Evolutionary conservation across 768 basidiomycete genomes (phyloP), one percentile per base, ranked within the genome.

Genomic region (Gelatoporia subvermispora): DNA sequence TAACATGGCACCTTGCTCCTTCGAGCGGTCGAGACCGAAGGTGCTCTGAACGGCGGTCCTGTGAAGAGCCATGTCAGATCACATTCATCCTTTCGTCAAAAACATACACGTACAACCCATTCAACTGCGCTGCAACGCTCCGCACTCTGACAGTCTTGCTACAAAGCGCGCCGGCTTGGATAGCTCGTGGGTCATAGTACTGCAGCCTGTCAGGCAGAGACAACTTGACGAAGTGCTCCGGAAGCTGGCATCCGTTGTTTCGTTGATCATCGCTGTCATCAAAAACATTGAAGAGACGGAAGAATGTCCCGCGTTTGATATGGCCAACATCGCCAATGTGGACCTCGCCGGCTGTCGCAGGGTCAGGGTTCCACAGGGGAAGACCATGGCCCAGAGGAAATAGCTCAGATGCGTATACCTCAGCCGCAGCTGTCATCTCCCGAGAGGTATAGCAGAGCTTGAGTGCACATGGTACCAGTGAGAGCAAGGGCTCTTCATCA

Each of bases 271-370:
- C 46, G 1, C 31, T 20, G 15, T 41, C 28, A 4, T 49, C 22
- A 10, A 42, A 44, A 9, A 47, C 45, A 25, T 56, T 56, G 55
- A 56, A 56, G 18, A 56, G 36, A 4, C 55, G 55, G 22, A 40
- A 43, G 46, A 56, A 56, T 3, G 42, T 45, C 16, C 55, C 55
- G 16, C 49, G 28, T 10, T 41, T n/a, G 4, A 56, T 21, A 37
- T 46, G 45, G 8, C 55, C 55, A 4, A 56, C 55, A 22, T 56
- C 55, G 4, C 55, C 55, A 20, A 53, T 40, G 10, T 38, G 38
- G 4, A 55, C 41, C 35, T 51, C 48, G 10, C 48, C 41, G 8
- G 39, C 20, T 2, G 47, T 28, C 9, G 28, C 38, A 4, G 55
- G 55, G 20, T 47, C 45, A 2, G 55, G 55, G 15, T 50, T 35